Evolutionary conservation across 768 basidiomycete genomes (phyloP).

Genomic region (Clavaria fumosa): DNA sequence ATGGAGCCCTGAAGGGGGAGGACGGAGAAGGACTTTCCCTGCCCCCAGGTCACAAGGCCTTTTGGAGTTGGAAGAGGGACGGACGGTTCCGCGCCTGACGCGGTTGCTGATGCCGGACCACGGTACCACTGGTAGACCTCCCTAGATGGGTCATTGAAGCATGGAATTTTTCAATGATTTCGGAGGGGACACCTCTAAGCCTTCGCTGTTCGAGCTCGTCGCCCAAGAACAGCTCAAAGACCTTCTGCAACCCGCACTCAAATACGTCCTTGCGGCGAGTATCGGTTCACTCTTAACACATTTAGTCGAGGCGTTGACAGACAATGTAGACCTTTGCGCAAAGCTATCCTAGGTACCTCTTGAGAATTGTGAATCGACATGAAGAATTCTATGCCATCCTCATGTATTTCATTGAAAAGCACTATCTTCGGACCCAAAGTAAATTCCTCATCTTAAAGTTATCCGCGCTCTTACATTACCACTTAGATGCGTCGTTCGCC

Average conservation of each 20-base stretch:
- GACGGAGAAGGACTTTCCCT: too few relatives aligned
- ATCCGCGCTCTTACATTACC: constrained; percentile 4
- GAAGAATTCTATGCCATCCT: constrained; percentile 89
- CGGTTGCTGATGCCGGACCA: constrained; percentile 91
- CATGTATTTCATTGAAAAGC: constrained; percentile 80
- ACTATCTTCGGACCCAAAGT: constrained; percentile 84
- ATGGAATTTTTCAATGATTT: constrained; percentile 81
- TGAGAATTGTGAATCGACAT: constrained; percentile 84
- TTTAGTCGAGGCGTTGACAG: too few relatives aligned
- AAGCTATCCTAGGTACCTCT: constrained; percentile 80
- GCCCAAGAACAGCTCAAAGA: constrained; percentile 90
- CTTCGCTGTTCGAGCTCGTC: constrained; percentile 80
- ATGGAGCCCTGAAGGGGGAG: too few relatives aligned
- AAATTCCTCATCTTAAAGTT: constrained; percentile 14
- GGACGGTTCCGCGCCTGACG: too few relatives aligned
- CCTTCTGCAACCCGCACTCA: constrained; percentile 83
- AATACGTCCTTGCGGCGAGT: constrained; percentile 83
- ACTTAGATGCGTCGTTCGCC: constrained; percentile 76
- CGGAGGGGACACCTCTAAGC: constrained; percentile 57
- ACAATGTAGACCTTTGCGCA: constrained; percentile 75
- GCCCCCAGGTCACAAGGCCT: too few relatives aligned
- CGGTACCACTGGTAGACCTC: constrained; percentile 94
- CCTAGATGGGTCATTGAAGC: constrained; percentile 57
- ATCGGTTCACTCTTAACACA: background rate
- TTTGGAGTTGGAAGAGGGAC: too few relatives aligned